These are phyloP conservation scores for Ceratobasidium papillatum DNA, from an alignment of 1,284 basidiomycete genomes.

Conservation along the genomic window DNA sequence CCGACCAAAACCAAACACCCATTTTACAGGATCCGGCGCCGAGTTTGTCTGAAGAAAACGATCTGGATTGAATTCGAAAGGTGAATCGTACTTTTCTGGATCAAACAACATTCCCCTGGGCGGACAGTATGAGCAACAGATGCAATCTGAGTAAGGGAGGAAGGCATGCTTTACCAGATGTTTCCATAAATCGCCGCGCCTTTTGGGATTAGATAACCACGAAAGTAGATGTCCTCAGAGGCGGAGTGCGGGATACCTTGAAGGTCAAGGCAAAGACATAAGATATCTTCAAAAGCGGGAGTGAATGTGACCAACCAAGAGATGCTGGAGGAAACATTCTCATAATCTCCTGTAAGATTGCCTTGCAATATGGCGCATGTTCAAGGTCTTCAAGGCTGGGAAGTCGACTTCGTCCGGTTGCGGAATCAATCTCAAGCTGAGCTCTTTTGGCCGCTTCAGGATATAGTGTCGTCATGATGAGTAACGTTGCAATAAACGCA, in stretches of 20 bases:
- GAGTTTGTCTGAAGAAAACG: conserved; percentile 41
- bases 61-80: conserved; percentile 37
- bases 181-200: conserved; percentile 14
- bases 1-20: conserved; percentile 24
- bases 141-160: neutral
- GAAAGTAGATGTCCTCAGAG: conserved; percentile 5
- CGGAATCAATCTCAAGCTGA: conserved; percentile 30
- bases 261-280: neutral
- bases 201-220: conserved; percentile 24
- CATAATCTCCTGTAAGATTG: conserved; percentile 34
- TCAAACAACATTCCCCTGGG: conserved; percentile 41
- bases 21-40: conserved; percentile 35
- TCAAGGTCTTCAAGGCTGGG: conserved; percentile 25
- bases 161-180: neutral
- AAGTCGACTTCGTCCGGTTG: conserved; percentile 22
- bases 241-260: conserved; percentile 6
- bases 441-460: conserved; percentile 17
- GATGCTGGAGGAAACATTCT: conserved; percentile 32
- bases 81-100: conserved; percentile 38
- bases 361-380: conserved; percentile 33
- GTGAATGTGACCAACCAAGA: conserved; percentile 14
- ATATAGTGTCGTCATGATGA: conserved; percentile 40
- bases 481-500: conserved; percentile 29
- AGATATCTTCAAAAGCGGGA: neutral
- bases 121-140: neutral